These are phyloP conservation scores for Periconia macrospinosa DNA, from an alignment of 2,329 filamentous ascomycete species.

Conservation along the genomic window DNA sequence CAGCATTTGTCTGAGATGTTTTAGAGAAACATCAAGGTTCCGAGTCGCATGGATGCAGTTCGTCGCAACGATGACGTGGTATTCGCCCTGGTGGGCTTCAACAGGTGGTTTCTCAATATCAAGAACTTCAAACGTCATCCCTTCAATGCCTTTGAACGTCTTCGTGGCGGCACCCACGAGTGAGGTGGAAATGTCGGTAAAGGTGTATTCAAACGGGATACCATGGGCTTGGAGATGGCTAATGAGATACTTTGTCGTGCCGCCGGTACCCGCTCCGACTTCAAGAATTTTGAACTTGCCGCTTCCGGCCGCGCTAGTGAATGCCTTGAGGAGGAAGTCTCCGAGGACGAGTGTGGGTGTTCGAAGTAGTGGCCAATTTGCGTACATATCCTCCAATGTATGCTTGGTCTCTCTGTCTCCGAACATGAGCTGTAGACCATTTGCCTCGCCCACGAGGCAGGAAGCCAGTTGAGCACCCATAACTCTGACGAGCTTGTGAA, in stretches of 20 bases:
- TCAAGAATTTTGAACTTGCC: constrained; percentile 36
- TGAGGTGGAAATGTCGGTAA: constrained; percentile 43
- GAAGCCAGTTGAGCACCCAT: background rate
- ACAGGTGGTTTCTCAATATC: constrained; percentile 37
- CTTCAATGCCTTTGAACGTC: constrained; percentile 29
- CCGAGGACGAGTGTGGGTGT: constrained; percentile 14
- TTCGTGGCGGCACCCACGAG: constrained; percentile 40
- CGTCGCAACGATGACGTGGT: constrained; percentile 31
- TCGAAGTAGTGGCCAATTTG: constrained; percentile 19
- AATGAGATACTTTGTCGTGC: constrained; percentile 38
- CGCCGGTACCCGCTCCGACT: constrained; percentile 44
- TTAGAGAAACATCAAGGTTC: constrained; percentile 12
- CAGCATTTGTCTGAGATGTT: constrained; percentile 26
- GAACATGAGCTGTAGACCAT: constrained; percentile 47
- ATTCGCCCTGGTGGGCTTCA: constrained; percentile 10
- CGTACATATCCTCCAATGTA: constrained; percentile 44
- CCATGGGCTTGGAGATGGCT: constrained; percentile 24
- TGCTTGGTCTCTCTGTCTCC: constrained; percentile 23
- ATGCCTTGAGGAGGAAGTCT: constrained; percentile 11
- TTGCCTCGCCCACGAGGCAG: constrained; percentile 41
- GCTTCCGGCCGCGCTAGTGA: background rate
- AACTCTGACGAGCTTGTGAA: background rate
- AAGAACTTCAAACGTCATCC: constrained; percentile 34
- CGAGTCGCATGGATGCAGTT: constrained; percentile 41
- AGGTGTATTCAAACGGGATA: constrained; percentile 42